Conservation (phyloP, 2,329 filamentous ascomycete genomes). For the Graphilbum fragrans region DNA sequence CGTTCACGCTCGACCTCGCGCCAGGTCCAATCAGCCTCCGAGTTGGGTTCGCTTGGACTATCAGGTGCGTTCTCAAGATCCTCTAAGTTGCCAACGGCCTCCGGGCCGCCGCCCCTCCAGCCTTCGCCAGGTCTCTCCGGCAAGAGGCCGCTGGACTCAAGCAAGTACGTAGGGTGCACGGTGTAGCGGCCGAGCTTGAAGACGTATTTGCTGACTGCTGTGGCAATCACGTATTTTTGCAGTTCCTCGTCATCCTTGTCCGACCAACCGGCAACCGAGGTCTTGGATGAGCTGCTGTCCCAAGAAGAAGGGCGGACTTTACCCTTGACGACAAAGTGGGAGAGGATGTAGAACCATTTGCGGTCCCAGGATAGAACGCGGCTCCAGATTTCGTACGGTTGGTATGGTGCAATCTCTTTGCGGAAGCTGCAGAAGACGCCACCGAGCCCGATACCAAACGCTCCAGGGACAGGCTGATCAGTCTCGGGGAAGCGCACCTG, state of each 20-base stretch:
- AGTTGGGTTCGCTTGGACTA: conserved; percentile 20
- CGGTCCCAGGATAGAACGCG: conserved; percentile 63
- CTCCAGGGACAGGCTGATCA: conserved; percentile 34
- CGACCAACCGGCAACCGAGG: conserved; percentile 7
- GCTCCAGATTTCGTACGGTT: conserved; percentile 62
- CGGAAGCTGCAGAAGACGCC: conserved; percentile 64
- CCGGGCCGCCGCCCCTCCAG: conserved; percentile 32
- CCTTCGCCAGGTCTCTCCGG: conserved; percentile 56
- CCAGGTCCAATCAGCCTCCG: conserved; percentile 43
- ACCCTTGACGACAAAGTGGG: conserved; percentile 57
- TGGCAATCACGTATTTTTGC: conserved; percentile 57
- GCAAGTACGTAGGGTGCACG: conserved; percentile 65
- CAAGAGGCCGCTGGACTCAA: conserved; percentile 60
- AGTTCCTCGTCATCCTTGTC: conserved; percentile 29
- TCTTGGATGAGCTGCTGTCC: conserved; percentile 25
- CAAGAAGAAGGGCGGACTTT: conserved; percentile 42
- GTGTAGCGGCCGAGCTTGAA: conserved; percentile 75
- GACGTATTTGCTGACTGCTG: conserved; percentile 68
- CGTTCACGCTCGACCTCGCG: conserved; percentile 41
- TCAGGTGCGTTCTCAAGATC: conserved; percentile 26
- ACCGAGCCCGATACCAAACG: conserved; percentile 55
- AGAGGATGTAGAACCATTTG: conserved; percentile 71
- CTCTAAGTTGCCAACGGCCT: conserved; percentile 26
- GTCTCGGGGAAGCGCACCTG: conserved; percentile 31
- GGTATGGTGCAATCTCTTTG: conserved; percentile 57